Base-by-base conservation (phyloP, 805 yeast genomes). In the Kluyveromyces wickerhamii region DNA sequence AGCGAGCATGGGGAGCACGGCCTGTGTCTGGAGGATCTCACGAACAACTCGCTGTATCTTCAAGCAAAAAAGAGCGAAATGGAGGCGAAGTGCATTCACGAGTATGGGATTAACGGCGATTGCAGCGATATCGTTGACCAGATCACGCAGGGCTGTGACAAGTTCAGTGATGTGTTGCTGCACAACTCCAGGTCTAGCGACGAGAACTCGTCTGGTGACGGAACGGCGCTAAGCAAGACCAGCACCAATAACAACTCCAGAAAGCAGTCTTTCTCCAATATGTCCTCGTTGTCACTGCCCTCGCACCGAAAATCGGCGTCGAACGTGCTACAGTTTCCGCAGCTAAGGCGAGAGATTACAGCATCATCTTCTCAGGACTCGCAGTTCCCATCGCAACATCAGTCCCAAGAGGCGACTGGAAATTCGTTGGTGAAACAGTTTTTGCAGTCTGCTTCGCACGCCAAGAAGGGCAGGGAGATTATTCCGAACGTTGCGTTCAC, bases 341-440 rank as follows among this genome's bases (percentile, higher is more conserved):
- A n/a, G 3, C 19, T 28, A 7, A 18, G 22, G n/a, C 19, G 14
- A 11, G 31, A 18, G 14, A 14, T 28, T 17, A 9, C 31, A 28
- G 19, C 22, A 11, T 12, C 31, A 30, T 22, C 26, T 16, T 30
- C 33, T 3, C n/a, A 16, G 3, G 33, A 30, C 13, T 22, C 33
- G 10, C n/a, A n/a, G n/a, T n/a, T n/a, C n/a, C n/a, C n/a, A n/a
- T n/a, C n/a, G n/a, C n/a, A n/a, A n/a, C n/a, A n/a, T n/a, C n/a
- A n/a, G n/a, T n/a, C n/a, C n/a, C 26, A 30, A 7, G 13, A 10
- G 3, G 7, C 19, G 6, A 14, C 14, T 10, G 18, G 26, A 7
- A 30, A 30, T 13, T 21, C 33, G n/a, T 22, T 30, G 26, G 33
- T 18, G 4, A 30, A 15, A 30, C 33, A 30, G 25, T 30, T 30